Evolutionary conservation across 441 rosid species (phyloP), one percentile per base, ranked within the genome.

Genomic region (Rhodomyrtus psidioides): DNA sequence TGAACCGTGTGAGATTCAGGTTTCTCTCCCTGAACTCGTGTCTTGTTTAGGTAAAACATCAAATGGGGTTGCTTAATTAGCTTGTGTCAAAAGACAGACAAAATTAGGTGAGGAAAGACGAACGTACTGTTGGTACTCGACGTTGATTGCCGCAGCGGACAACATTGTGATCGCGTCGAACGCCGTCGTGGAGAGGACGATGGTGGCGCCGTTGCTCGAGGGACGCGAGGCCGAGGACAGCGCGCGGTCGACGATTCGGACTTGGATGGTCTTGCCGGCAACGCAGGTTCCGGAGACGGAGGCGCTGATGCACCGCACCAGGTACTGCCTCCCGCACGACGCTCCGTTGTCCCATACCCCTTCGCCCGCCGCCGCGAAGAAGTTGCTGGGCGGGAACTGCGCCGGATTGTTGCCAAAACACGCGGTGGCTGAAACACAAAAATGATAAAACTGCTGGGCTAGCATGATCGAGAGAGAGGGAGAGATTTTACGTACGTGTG

Each of bases 311-410:
- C 97, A 94, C 28, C 92, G 83, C 24, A 94, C 91, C 39, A 86
- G 19, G 74, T 94, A 94, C 56, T 87, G 89, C 85, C 94, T 87
- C 83, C 95, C 95, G 24, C 97, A 94, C 3, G 92, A 86, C 1
- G 95, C 95, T 1, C 97, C 97, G 53, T 92, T 92, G 84, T 93
- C 95, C 97, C 97, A 94, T 85, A 93, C 24, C 51, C 94, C 93
- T 6, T 91, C 94, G 1, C 95, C 92, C 4, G 92, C 95, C 7
- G 94, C 94, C 34, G 88, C 97, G 28, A 94, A 94, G 55, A 91
- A 76, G 83, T 91, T 90, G 91, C 83, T 87, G 7, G 92, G 15
- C 2, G 97, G 97, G 65, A 92, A 91, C 82, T 88, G 89, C 3
- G 94, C 58, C 16, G 26, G 49, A 7, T 90, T 91, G n/a, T 79